Evolutionary conservation across 257 asterid species (phyloP).

Genomic region (Solanum raphanifolium): DNA sequence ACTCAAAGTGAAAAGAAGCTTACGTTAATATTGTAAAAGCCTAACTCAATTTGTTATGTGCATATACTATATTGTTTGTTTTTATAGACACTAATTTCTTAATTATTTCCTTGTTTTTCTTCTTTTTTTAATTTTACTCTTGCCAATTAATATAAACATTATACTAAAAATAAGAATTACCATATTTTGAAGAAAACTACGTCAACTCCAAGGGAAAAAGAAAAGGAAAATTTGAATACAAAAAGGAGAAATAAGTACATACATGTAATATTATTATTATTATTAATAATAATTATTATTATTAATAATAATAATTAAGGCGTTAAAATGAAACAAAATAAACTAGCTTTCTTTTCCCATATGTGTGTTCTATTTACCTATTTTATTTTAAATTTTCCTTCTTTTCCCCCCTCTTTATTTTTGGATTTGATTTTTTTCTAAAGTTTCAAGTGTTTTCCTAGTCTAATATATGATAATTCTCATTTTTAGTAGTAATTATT

Average conservation of each 20-base stretch:
- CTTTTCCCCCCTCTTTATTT: neutral
- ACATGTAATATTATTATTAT: no score
- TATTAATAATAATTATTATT: no score
- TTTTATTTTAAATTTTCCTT: neutral
- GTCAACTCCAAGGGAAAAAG: neutral
- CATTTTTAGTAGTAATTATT: neutral
- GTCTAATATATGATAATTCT: neutral
- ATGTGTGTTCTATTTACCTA: neutral
- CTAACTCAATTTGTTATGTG: neutral
- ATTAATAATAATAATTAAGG: no score
- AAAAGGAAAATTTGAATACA: neutral
- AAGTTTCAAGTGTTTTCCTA: neutral
- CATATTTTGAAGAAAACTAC: neutral
- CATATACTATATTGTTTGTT: neutral
- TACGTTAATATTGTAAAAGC: neutral
- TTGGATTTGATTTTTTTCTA: neutral
- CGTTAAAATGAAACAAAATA: neutral
- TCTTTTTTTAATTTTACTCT: neutral
- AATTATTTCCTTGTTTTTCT: neutral
- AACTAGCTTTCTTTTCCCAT: neutral
- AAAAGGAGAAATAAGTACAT: neutral
- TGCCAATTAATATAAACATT: neutral
- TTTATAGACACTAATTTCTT: neutral
- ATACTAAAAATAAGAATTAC: neutral
- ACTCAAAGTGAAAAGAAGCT: neutral